Evolutionary conservation across 2,329 filamentous ascomycete genomes (phyloP), one percentile per base, ranked within the genome.

Genomic region (Sporothrix globosa): DNA sequence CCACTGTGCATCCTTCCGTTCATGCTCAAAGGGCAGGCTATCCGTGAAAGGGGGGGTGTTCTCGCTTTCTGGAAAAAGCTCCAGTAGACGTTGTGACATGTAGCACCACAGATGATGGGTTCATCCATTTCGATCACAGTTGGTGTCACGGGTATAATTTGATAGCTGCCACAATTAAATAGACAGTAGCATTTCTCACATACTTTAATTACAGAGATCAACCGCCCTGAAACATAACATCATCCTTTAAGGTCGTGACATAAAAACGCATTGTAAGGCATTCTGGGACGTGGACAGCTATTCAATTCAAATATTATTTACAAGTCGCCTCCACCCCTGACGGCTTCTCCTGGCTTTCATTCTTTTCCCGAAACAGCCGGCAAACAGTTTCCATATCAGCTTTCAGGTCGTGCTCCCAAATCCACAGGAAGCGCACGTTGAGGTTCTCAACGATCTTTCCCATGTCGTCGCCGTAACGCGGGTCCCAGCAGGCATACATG

Each of bases 381-480:
- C 53, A 34, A 4, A 60, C 56, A 1, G 58, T 19, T 4, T 27
- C 69, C 53, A 77, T 66, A 60, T 78, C 77, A 6, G 65, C 73
- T 54, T 69, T 27, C 52, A 79, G 69, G 50, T 78, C 75, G 61
- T 79, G 76, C 44, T 77, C 73, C 77, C 77, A 79, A 48, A 79
- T 77, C 77, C 77, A 79, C 61, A 76, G 74, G 24, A 78, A 72
- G 48, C 77, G 73, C 67, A 75, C 72, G 54, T 77, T 77, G 13
- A 75, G 73, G 53, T 77, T 77, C 13, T 73, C 73, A 14, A 77
- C 73, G 50, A 79, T 77, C 71, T 75, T 76, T 39, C 70, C 39
- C 76, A 79, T 77, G 70, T 79, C 74, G 56, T 75, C 75, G 5
- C 74, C 75, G n/a, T 74, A 74, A 19, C 74, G 73, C 1, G 74